Percentiles rank a stretch among this genome's conserved stretches.
These are phyloP conservation scores for Arabidopsis lyrata DNA, from an alignment of 441 rosid species.

Conservation along the genomic window DNA sequence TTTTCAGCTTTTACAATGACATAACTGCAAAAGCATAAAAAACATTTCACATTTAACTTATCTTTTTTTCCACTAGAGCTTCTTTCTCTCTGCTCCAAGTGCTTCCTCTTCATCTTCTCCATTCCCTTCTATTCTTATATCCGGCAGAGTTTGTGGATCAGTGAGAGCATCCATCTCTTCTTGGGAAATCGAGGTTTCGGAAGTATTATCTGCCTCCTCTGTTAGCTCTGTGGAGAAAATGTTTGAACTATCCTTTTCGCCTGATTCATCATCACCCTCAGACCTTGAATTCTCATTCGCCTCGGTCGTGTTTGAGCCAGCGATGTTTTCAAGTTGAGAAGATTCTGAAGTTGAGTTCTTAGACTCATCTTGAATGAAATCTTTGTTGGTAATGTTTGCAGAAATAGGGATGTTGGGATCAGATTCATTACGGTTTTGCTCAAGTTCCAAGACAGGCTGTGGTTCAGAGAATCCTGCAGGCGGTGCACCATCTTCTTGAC, in stretches of 20 bases:
- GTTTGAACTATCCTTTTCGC: slow-evolving; percentile 38
- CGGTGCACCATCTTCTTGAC: slow-evolving; percentile 47
- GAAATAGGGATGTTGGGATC: slow-evolving; percentile 40
- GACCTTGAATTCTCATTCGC: slow-evolving; percentile 43
- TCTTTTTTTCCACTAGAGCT: slow-evolving; percentile 6
- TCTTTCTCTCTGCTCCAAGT: slow-evolving; percentile 54
- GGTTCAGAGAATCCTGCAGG: slow-evolving; percentile 43
- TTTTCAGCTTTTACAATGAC: slow-evolving; percentile 33
- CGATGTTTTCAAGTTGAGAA: slow-evolving; percentile 34
- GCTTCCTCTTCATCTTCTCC: slow-evolving; percentile 50
- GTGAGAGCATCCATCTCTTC: slow-evolving; percentile 56
- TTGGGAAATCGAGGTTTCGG: slow-evolving; percentile 49
- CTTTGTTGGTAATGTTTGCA: slow-evolving; percentile 38
- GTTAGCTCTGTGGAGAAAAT: slow-evolving; percentile 35
- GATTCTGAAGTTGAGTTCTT: slow-evolving; percentile 47
- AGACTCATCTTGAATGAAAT: slow-evolving; percentile 41
- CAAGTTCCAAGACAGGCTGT: slow-evolving; percentile 35
- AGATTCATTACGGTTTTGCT: slow-evolving; percentile 41
- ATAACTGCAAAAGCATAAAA: slow-evolving; percentile 24
- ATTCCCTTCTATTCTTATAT: slow-evolving; percentile 47
- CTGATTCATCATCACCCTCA: slow-evolving; percentile 46
- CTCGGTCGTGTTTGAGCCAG: slow-evolving; percentile 47
- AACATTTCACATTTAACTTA: slow-evolving; percentile 30
- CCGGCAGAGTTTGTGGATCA: slow-evolving; percentile 65
- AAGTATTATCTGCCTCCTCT: slow-evolving; percentile 45